A percentile compares a stretch with the other conserved stretches of the same genome.
These are phyloP conservation scores for Ambrosiella cleistominuta DNA, from an alignment of 2,329 filamentous ascomycete species.

Conservation along the genomic window DNA sequence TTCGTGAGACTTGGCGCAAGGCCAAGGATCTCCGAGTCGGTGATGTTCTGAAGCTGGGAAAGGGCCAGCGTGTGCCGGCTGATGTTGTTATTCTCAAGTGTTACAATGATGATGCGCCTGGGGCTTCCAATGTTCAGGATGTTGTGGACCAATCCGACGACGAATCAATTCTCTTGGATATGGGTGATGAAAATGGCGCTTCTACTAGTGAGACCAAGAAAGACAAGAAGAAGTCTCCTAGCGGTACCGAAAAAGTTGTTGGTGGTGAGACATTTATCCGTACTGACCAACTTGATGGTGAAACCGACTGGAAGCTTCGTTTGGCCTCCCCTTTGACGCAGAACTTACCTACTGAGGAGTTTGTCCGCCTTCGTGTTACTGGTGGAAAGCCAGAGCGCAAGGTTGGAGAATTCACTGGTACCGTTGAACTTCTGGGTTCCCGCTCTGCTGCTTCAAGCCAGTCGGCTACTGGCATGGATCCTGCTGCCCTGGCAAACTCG, in stretches of 20 bases:
- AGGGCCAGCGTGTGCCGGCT: constrained; percentile 83
- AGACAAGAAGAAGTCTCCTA: constrained; percentile 7
- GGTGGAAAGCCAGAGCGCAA: constrained; percentile 84
- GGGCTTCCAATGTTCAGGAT: constrained; percentile 31
- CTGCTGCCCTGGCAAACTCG: constrained; percentile 28
- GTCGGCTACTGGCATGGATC: constrained; percentile 13
- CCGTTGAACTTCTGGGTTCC: constrained; percentile 53
- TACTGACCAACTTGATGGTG: constrained; percentile 91
- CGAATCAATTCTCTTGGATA: constrained; percentile 19
- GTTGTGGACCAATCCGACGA: constrained; percentile 7
- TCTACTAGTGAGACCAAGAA: constrained; percentile 17
- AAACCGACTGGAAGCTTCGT: constrained; percentile 96
- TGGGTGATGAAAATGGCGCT: constrained; percentile 15
- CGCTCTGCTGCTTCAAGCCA: constrained; percentile 28
- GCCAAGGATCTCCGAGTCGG: constrained; percentile 83
- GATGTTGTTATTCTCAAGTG: constrained; percentile 90
- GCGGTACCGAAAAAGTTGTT: constrained; percentile 22
- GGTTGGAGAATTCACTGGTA: constrained; percentile 91
- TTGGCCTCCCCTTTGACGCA: constrained; percentile 77
- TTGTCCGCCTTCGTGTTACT: constrained; percentile 51
- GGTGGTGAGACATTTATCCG: constrained; percentile 87
- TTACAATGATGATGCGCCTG: constrained; percentile 20
- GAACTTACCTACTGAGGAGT: constrained; percentile 52
- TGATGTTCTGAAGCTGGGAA: constrained; percentile 81
- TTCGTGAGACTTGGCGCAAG: constrained; percentile 57